Base-by-base conservation (phyloP, 306 rosid species). In the Aeschynomene evenia region DNA sequence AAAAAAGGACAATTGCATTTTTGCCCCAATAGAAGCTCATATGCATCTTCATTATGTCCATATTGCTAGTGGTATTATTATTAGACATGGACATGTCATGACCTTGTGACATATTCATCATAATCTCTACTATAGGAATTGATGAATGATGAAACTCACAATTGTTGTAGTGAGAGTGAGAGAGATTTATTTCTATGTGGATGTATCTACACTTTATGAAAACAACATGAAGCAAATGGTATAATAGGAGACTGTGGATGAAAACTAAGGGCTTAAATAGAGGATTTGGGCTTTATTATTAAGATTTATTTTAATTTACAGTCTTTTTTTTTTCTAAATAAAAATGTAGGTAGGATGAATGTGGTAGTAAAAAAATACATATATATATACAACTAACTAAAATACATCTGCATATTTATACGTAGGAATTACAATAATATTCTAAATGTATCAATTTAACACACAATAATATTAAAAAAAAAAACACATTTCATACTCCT, bases 1-100 rank as follows among this genome's bases (percentile, higher is more conserved):
- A 10, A 72, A 89, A 89, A 3, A 87, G 75, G 66, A 89, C 22
- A 42, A 78, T 79, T 24, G 80, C 89, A 52, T 87, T 74, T 75
- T 76, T 87, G 21, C 93, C 87, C 96, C 93, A 87, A 18, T 89
- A 85, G 60, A 89, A 80, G 68, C 59, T 83, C 89, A 73, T 85
- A 29, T 72, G 80, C 87, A 65, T 86, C 29, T 57, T 49, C 80
- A 11, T 68, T 61, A n/a, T 68, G n/a, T n/a, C n/a, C 12, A 2
- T 21, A 28, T 28, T 42, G 6, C 9, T 42, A 0, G 15, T 42
- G 18, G 16, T 12, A 28, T 48, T 14, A 22, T 16, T 12, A 28
- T 48, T 14, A 22, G 28, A 2, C 13, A 34, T 40, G n/a, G 50
- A 12, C 82, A 73, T 74, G 58, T 59, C 33, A 4, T 48, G 72